phyloP scores from a whole-genome alignment of 495 filamentous ascomycete species.

The Zalerion maritima region DNA sequence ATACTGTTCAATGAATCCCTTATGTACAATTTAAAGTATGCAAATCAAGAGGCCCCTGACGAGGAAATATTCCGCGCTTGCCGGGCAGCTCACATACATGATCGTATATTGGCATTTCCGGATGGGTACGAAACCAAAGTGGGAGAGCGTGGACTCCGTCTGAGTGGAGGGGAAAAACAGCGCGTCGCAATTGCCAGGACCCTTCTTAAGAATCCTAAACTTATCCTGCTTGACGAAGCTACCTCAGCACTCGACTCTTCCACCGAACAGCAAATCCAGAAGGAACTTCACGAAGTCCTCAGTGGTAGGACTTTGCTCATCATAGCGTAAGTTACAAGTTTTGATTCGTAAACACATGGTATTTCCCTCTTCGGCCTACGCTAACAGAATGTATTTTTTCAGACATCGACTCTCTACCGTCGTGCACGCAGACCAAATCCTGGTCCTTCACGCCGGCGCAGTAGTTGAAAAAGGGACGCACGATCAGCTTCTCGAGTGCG shows the following conservation, averaged over 20 bases:
- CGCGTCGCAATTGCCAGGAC: slow-evolving; percentile 93
- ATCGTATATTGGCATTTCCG: slow-evolving; percentile 86
- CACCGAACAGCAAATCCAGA: slow-evolving; percentile 92
- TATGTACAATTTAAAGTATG: slow-evolving; percentile 95
- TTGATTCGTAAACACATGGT: background rate
- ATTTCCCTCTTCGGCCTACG: background rate
- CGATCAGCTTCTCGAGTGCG: slow-evolving; percentile 59
- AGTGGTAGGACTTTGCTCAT: slow-evolving; percentile 66
- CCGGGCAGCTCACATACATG: slow-evolving; percentile 83
- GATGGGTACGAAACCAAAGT: slow-evolving; percentile 87
- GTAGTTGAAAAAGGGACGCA: slow-evolving; percentile 82
- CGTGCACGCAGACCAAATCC: slow-evolving; percentile 83
- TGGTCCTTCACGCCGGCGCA: slow-evolving; percentile 74
- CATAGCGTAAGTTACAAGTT: slow-evolving; percentile 34
- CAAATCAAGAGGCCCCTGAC: slow-evolving; percentile 70
- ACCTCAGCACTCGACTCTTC: slow-evolving; percentile 91
- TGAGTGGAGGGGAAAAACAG: slow-evolving; percentile 94
- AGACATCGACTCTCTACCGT: slow-evolving; percentile 88
- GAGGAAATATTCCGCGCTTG: slow-evolving; percentile 85
- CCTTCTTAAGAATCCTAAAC: slow-evolving; percentile 86
- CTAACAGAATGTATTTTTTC: slow-evolving; percentile 3
- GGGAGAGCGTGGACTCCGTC: slow-evolving; percentile 80
- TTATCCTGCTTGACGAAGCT: slow-evolving; percentile 93
- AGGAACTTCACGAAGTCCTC: slow-evolving; percentile 63
- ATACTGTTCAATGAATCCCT: slow-evolving; percentile 92